A percentile compares a stretch with the other conserved stretches of the same genome.
Conservation (phyloP, 305 asterid genomes). For the Fraxinus albicans region DNA sequence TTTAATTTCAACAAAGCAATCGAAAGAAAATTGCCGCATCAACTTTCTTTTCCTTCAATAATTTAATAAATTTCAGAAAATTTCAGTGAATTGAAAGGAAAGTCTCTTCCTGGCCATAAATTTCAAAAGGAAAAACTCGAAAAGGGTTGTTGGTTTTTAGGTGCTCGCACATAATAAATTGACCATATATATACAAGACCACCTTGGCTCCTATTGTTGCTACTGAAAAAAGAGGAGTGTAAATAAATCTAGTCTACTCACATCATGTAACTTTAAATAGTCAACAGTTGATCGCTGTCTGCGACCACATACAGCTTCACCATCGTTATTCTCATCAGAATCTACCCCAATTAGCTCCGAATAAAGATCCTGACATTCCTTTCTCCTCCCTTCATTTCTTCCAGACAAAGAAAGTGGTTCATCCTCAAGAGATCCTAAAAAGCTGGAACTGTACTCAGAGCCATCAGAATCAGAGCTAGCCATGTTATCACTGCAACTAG, state of each 20-base stretch:
- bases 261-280: conserved; percentile 76
- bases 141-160: not conserved
- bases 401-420: conserved; percentile 45
- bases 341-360: conserved; percentile 43
- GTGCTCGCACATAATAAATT: conserved; percentile 5
- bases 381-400: conserved; percentile 33
- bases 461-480: conserved; percentile 51
- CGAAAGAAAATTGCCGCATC: conserved; percentile 6
- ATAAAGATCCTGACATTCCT: conserved; percentile 35
- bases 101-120: not conserved
- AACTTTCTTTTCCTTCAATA: conserved; percentile 6
- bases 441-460: conserved; percentile 63
- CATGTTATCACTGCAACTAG: conserved; percentile 41
- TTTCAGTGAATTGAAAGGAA: not conserved
- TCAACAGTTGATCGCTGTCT: conserved; percentile 78
- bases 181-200: conserved; percentile 10
- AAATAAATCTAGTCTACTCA: conserved; percentile 43
- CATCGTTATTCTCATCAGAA: conserved; percentile 55
- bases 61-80: not conserved
- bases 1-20: conserved; percentile 17
- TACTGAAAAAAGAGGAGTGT: not conserved
- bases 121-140: not conserved
- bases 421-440: conserved; percentile 70
- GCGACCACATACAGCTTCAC: conserved; percentile 57
- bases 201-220: not conserved